Evolutionary conservation across 176 grass and related monocot genomes (phyloP).

Genomic region (Ensete glaucum): DNA sequence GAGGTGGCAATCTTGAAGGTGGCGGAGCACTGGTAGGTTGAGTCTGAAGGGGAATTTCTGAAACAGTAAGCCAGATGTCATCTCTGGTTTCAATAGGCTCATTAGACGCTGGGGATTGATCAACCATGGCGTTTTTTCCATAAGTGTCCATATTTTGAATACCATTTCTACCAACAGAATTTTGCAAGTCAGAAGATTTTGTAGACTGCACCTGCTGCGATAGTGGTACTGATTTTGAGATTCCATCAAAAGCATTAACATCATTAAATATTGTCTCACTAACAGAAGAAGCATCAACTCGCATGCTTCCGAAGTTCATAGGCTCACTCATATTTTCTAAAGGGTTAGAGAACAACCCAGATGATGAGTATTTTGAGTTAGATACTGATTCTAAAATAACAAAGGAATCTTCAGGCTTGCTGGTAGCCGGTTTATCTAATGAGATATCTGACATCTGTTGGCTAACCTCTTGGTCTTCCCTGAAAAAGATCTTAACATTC

Average conservation of each 20-base stretch:
- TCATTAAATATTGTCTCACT: slow-evolving; percentile 37
- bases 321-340: slow-evolving; percentile 43
- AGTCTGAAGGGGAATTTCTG: slow-evolving; percentile 90
- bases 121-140: slow-evolving; percentile 28
- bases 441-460: slow-evolving; percentile 31
- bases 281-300: slow-evolving; percentile 30
- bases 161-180: slow-evolving; percentile 19
- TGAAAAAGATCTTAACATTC: slow-evolving; percentile 38
- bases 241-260: slow-evolving; percentile 36
- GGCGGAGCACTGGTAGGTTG: slow-evolving; percentile 70
- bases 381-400: slow-evolving; percentile 55
- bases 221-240: slow-evolving; percentile 37
- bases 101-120: slow-evolving; percentile 51
- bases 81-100: slow-evolving; percentile 49
- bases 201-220: slow-evolving; percentile 40
- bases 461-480: slow-evolving; percentile 35
- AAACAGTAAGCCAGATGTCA: slow-evolving; percentile 93
- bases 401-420: slow-evolving; percentile 50
- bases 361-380: slow-evolving; percentile 36
- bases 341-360: slow-evolving; percentile 46
- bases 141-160: slow-evolving; percentile 37
- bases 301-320: slow-evolving; percentile 26
- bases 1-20: slow-evolving; percentile 67
- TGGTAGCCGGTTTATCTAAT: slow-evolving; percentile 32
- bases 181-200: slow-evolving; percentile 41